These are phyloP conservation scores for Sarocladiaceae sp. DNA, from an alignment of 2,329 filamentous ascomycete genomes.

Conservation along the genomic window DNA sequence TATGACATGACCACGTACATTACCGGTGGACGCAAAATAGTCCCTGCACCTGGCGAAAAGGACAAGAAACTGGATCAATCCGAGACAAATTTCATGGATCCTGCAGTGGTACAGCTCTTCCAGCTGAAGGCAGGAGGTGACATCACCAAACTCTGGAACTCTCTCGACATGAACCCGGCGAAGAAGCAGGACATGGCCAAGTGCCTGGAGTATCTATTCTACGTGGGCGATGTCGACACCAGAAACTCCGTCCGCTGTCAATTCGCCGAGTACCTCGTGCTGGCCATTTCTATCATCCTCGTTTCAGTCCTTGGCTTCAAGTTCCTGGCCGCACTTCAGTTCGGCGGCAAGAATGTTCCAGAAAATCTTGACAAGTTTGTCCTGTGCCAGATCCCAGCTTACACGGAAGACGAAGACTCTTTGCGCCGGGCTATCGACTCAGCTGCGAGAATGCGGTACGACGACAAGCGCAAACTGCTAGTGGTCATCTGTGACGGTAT, in stretches of 20 bases:
- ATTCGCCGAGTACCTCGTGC: conserved; percentile 83
- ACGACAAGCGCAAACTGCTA: conserved; percentile 95
- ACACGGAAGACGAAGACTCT: conserved; percentile 97
- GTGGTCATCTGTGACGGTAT: conserved; percentile 94
- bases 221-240: conserved; percentile 85
- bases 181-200: conserved; percentile 64
- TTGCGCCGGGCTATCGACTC: conserved; percentile 96
- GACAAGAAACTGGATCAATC: conserved; percentile 33
- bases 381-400: conserved; percentile 95
- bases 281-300: conserved; percentile 76
- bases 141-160: conserved; percentile 76
- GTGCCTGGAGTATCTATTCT: conserved; percentile 92
- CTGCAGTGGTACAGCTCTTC: conserved; percentile 69
- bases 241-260: conserved; percentile 77
- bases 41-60: conserved; percentile 47
- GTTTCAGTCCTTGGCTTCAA: conserved; percentile 86
- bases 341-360: conserved; percentile 81
- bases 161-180: conserved; percentile 51
- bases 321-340: conserved; percentile 93
- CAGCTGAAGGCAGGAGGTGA: conserved; percentile 68
- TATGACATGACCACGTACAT: conserved; percentile 89
- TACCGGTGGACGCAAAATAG: conserved; percentile 62
- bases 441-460: conserved; percentile 88
- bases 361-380: conserved; percentile 98
- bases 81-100: conserved; percentile 75